Base-by-base conservation (phyloP, 2,329 filamentous ascomycete species). In the Botrytis medusae region DNA sequence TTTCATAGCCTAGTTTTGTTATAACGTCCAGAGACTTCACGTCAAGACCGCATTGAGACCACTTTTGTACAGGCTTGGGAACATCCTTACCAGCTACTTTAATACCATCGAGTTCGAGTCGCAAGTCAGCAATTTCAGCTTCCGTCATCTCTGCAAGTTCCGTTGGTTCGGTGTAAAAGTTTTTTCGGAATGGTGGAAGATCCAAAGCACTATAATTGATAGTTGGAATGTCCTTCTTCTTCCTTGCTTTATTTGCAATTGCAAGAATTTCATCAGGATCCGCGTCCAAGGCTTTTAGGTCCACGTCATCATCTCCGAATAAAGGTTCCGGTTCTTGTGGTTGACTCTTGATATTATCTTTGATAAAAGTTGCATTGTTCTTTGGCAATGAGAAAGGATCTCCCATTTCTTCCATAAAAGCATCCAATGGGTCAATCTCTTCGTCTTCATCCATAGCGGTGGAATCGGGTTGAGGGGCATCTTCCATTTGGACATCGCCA, bases 151-250 rank as follows among this genome's bases (percentile, higher is more conserved):
- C 89, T 68, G 90, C 88, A 75, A 98, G 84, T 81, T 99, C 95
- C 32, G 90, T 87, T 16, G 96, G 95, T 81, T 98, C 95, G 16
- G 92, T 91, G 87, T 97, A 99, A 83, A 99, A 99, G 81, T 94
- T 92, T 85, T 97, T 98, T 75, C 95, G 89, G 81, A 99, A 94
- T 5, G 92, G 89, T 78, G 95, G 89, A 78, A 98, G 91, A 72
- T 95, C 89, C 76, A 97, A 84, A 83, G 98, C 98, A 78, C 86
- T 88, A 82, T 98, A 97, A 82, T 99, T 91, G 72, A 97, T 88
- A 0, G 86, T 87, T 0, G 95, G 94, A n/a, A 98, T 91, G 74
- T 98, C 96, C 83, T 98, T 97, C 86, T 97, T 98, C 85, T 97
- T 98, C 79, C 87, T 87, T 85, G 75, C 75, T 74, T 88, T 89